These are phyloP conservation scores for Prunus persica DNA, from an alignment of 306 rosid genomes.

Conservation along the genomic window DNA sequence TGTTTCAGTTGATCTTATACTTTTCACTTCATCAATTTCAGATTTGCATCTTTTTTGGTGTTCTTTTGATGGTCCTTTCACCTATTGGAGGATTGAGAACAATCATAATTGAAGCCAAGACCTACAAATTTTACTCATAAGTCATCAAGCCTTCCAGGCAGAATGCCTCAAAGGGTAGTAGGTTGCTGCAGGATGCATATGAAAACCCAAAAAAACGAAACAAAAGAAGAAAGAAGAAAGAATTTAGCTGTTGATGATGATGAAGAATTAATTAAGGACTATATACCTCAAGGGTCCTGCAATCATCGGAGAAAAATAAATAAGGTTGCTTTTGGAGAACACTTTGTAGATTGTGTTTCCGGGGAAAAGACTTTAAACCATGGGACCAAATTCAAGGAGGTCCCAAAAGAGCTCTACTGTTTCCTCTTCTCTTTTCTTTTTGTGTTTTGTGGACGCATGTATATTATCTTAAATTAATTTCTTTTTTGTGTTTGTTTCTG, in stretches of 20 bases:
- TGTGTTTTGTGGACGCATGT: conserved; percentile 4
- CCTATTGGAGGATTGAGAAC: conserved; percentile 81
- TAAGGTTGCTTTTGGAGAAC: not conserved
- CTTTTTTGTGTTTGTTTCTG: not conserved
- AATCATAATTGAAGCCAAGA: conserved; percentile 56
- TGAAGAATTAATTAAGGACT: not conserved
- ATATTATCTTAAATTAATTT: not conserved
- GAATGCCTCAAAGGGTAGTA: not conserved
- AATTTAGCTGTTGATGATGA: not conserved
- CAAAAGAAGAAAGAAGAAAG: too few relatives aligned
- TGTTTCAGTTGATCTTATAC: not conserved
- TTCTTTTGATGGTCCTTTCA: conserved; percentile 53
- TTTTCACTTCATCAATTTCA: conserved; percentile 32
- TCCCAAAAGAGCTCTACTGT: not conserved
- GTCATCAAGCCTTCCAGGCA: not conserved
- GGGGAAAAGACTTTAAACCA: not conserved
- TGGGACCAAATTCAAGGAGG: not conserved
- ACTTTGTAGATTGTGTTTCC: not conserved
- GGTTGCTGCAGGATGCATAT: not conserved
- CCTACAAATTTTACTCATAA: conserved; percentile 59
- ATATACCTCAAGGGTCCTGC: not conserved
- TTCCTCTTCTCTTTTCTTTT: not conserved
- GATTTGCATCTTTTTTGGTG: conserved; percentile 70
- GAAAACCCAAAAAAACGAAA: not conserved
- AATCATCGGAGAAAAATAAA: not conserved